Evolutionary conservation across 768 basidiomycete species (phyloP).

Genomic region (Termitomyces sp.): DNA sequence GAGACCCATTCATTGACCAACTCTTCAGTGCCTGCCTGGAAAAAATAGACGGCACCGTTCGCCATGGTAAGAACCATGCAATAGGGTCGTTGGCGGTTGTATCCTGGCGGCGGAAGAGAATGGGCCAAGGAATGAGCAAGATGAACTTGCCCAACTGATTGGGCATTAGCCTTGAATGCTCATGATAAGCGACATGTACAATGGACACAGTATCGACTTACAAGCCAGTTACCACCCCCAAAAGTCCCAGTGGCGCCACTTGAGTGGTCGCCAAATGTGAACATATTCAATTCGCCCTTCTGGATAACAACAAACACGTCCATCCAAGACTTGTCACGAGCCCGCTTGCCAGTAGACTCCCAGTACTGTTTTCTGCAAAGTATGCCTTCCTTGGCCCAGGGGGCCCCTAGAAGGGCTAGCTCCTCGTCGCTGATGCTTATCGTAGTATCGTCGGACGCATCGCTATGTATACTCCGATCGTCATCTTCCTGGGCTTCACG

Average conservation of each 20-base stretch:
- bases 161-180: constrained; percentile 72
- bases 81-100: constrained; percentile 85
- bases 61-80: constrained; percentile 93
- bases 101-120: constrained; percentile 86
- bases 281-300: constrained; percentile 94
- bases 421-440: constrained; percentile 95
- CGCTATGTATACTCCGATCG: constrained; percentile 63
- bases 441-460: constrained; percentile 61
- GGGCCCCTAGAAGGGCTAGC: constrained; percentile 89
- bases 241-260: constrained; percentile 62
- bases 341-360: constrained; percentile 79
- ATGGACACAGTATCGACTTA: constrained; percentile 38
- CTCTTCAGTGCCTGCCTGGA: constrained; percentile 98
- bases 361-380: constrained; percentile 93
- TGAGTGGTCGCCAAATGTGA: constrained; percentile 81
- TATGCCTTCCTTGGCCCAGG: constrained; percentile 99
- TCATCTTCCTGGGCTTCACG: constrained; percentile 93
- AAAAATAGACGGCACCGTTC: constrained; percentile 91
- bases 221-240: constrained; percentile 98
- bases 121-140: constrained; percentile 89
- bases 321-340: constrained; percentile 88
- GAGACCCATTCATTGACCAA: constrained; percentile 99
- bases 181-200: neutral
- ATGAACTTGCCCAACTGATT: constrained; percentile 74
- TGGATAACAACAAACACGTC: constrained; percentile 96